Evolutionary conservation across 1,284 basidiomycete species (phyloP), one percentile per base, ranked within the genome.

Genomic region (Anthracocystis panici-leucophaei): DNA sequence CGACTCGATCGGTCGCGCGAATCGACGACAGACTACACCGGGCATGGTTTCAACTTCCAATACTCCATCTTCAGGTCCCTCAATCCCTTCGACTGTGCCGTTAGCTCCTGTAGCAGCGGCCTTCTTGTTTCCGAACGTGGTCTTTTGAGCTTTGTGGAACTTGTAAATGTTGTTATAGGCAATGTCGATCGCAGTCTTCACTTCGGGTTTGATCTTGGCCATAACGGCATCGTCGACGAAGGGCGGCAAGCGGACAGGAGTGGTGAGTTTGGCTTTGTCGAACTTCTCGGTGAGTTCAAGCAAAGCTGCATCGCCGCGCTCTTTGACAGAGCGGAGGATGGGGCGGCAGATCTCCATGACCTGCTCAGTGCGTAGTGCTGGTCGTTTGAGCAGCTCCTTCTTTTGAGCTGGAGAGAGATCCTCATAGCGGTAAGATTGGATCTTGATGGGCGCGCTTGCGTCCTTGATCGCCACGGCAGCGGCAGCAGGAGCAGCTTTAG

Each of bases 11-110:
- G 97, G 92, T 46, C 94, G 90, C 3, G 94, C 92, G 85, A 99
- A 98, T 46, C 97, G 57, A 14, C 81, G 72, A 56, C 83, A 85
- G 25, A 85, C 77, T 29, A 99, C 95, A 10, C 97, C 97, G 2
- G 96, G 95, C 93, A 95, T 98, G 8, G 97, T 99, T 87, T 98
- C 94, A 16, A 99, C 93, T 11, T 90, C 89, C 49, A 99, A 88
- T 18, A 86, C 83, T 6, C 77, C 77, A 23, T 91, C 88, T 40
- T 89, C 88, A 50, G 88, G 88, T 65, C 91, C 91, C 20, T 90
- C 88, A 4, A 61, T 49, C 1, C n/a, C 45, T 3, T 63, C 59
- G 0, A 51, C 61, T 6, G 31, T 61, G 0, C 69, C 72, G 7
- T 41, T 18, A 5, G 64, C 63, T n/a, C 70, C 80, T 2, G 68